Base-by-base conservation (phyloP, 345 rosid genomes). In the Abelmoschus esculentus region DNA sequence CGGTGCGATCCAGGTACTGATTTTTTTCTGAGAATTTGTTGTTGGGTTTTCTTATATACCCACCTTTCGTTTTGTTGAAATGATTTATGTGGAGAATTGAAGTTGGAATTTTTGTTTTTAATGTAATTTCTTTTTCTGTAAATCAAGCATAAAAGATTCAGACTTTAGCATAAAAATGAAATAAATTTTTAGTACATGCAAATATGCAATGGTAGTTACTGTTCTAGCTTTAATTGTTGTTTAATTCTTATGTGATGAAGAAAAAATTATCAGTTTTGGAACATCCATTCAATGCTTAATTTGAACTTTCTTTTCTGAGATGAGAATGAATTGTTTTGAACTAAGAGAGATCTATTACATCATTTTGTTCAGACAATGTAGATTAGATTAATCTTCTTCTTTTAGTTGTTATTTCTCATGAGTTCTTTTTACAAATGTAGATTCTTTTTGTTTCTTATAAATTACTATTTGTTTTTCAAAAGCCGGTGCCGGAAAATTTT, bases 1-100 rank as follows among this genome's bases (percentile, higher is more conserved):
- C 91, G 84, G 79, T 89, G 95, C 61, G 88, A 89, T 82, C 95
- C 95, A 12, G 91, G 95, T 89, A 74, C 76, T 78, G 38, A 0
- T 4, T 34, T 6, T 34, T 34, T 34, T 34, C 4, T 32, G 36
- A 34, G 38, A 34, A 34, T 34, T 34, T 34, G 38, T 34, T 34
- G 38, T 32, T 32, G 67, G 56, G 66, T 73, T 61, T 36, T 42
- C 15, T 47, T 52, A 61, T 52, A 61, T 61, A 36, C 66, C 47
- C 47, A n/a, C 1, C 12, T 46, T 62, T 7, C 31, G 29, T 46
- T 22, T 42, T 2, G 26, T 61, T 13, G 19, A 29, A 15, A 36
- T 68, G 53, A 11, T 32, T 29, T 67, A 31, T 22, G 59, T 18
- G 15, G 7, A 50, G 56, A 67, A 44, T 22, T 32, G 36, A 32